Evolutionary conservation across 768 basidiomycete genomes (phyloP), one percentile per base, ranked within the genome.

Genomic region (Pleurotus djamor): DNA sequence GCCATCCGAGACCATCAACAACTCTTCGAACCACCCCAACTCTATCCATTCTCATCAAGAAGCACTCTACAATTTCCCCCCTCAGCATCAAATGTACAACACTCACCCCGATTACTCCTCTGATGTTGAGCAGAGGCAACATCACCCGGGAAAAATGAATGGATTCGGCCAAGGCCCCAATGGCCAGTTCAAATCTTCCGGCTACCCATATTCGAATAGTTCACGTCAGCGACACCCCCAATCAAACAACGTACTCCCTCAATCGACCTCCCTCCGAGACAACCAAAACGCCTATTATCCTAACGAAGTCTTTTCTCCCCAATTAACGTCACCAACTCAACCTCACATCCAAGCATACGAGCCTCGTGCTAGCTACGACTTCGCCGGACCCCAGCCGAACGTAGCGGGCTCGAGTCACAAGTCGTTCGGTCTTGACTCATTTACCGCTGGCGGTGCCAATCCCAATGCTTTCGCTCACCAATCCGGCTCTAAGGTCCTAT

Each of bases 141-240:
- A 69, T 34, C 69, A 68, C 21, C 64, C 66, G 33, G 65, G 63
- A 50, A 78, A 79, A 64, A 60, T 72, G 55, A 77, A 76, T 57
- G 70, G 69, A 49, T 76, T 76, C 54, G 65, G 28, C 35, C 61
- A 58, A 66, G 66, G 56, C 67, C 66, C 50, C 74, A 68, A 62
- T 64, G 76, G 60, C 62, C 72, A 36, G 13, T 61, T 47, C 28
- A 56, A 55, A 33, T 32, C 55, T n/a, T 56, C 63, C 5, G 33
- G 77, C 76, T 68, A 74, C 60, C 61, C 67, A 74, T 48, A 75
- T 69, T 59, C 81, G 52, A 78, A 79, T 66, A 73, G 74, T 52
- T 77, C 74, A 59, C 78, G 80, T 59, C 64, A 72, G 57, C 72
- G 79, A 59, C 75, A 74, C 58, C 76, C 75, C 64, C 68, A 67